These are phyloP conservation scores for Capronia epimyces DNA, from an alignment of 2,329 filamentous ascomycete species.

Conservation along the genomic window DNA sequence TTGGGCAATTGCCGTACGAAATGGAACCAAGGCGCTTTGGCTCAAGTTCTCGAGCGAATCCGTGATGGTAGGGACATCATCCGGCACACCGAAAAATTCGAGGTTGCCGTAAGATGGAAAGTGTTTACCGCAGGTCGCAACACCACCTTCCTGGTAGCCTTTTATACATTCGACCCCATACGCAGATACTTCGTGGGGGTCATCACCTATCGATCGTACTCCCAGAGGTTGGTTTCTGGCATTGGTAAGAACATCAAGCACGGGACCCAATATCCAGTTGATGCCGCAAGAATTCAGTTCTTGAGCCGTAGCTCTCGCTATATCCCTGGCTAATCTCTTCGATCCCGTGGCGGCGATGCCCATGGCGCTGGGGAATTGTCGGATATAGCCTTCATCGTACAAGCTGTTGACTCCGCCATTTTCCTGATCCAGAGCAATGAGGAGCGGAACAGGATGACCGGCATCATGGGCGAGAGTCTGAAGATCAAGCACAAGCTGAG, in stretches of 20 bases:
- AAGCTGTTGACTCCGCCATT: slow-evolving; percentile 97
- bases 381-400: slow-evolving; percentile 91
- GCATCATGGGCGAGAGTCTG: slow-evolving; percentile 88
- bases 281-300: slow-evolving; percentile 90
- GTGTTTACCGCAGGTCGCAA: slow-evolving; percentile 89
- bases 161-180: slow-evolving; percentile 87
- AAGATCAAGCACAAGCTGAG: slow-evolving; percentile 78
- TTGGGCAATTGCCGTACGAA: slow-evolving; percentile 79
- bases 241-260: slow-evolving; percentile 89
- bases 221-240: slow-evolving; percentile 84
- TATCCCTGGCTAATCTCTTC: slow-evolving; percentile 75
- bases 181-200: slow-evolving; percentile 89
- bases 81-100: slow-evolving; percentile 82
- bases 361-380: slow-evolving; percentile 96
- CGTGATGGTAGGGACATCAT: slow-evolving; percentile 92
- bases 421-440: slow-evolving; percentile 92
- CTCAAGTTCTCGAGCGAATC: slow-evolving; percentile 90
- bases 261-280: slow-evolving; percentile 91
- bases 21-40: slow-evolving; percentile 84
- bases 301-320: slow-evolving; percentile 87
- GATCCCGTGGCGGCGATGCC: slow-evolving; percentile 88
- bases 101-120: slow-evolving; percentile 95
- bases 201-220: slow-evolving; percentile 82
- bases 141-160: slow-evolving; percentile 84
- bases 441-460: slow-evolving; percentile 79